Evolutionary conservation across 257 asterid species (phyloP), one percentile per base, ranked within the genome.

Genomic region (Solanum habrochaites): DNA sequence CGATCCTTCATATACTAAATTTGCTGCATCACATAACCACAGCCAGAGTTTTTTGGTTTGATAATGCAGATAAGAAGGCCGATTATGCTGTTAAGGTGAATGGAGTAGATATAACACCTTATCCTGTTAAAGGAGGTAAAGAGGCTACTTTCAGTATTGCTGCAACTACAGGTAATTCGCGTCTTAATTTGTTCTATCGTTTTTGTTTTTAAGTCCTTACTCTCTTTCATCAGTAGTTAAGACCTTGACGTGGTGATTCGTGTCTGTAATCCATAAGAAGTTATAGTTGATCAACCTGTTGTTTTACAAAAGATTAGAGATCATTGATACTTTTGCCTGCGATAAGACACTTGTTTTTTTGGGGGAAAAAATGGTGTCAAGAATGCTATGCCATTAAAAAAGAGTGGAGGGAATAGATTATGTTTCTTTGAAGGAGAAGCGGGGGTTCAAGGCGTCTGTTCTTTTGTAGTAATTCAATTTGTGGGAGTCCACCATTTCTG

Each of bases 51-150:
- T 56, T 18, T 56, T 56, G 21, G 64, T 67, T 32, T 71, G 15
- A 25, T 11, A 49, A 71, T 37, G 88, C 86, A 89, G 90, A 88
- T 87, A 89, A 89, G 83, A 88, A 88, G 75, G 90, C 73, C 31
- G 73, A 87, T 15, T 90, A 91, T 88, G 86, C 15, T 82, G 93
- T 91, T 18, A 91, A 88, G 86, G 90, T 87, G 75, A 90, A 87
- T 83, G 91, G 90, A 70, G 89, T 91, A 7, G 93, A 89, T 15
- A 91, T 91, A 90, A 58, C 89, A 70, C 92, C 92, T 72, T 90
- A 40, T 88, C 92, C 93, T 60, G 88, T 90, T 25, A 70, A 85
- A 39, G 84, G 91, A 56, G 89, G 84, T 87, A 56, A 83, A 75
- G 56, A 82, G 42, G 88, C 92, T 16, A 91, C 89, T 60, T 90